Evolutionary conservation across 192 early-diverging fungal genomes (phyloP).

Genomic region (Entomortierella parvispora): DNA sequence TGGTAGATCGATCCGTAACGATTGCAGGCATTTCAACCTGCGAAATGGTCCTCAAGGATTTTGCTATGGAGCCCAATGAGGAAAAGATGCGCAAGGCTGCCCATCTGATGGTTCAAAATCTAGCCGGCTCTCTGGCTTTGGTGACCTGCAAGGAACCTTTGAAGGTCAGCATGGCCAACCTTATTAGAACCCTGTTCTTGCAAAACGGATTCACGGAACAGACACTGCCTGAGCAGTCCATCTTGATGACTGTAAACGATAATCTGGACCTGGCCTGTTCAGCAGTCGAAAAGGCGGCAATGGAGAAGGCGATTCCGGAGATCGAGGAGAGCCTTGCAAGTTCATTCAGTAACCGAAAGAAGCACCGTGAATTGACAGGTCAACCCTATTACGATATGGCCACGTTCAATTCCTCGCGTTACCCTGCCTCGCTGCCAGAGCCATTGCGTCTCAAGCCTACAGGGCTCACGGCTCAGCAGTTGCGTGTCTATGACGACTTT

Average conservation of each 20-base stretch:
- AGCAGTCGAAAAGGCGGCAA: slow-evolving; percentile 94
- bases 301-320: slow-evolving; percentile 91
- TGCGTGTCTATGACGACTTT: slow-evolving; percentile 93
- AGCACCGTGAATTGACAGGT: slow-evolving; percentile 88
- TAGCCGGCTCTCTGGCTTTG: slow-evolving; percentile 87
- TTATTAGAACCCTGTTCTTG: slow-evolving; percentile 76
- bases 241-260: slow-evolving; percentile 86
- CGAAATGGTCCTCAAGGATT: slow-evolving; percentile 95
- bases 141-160: slow-evolving; percentile 95
- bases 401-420: slow-evolving; percentile 79
- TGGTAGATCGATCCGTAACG: slow-evolving; percentile 92
- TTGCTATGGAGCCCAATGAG: slow-evolving; percentile 94
- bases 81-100: slow-evolving; percentile 94
- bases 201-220: slow-evolving; percentile 84
- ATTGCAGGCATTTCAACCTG: slow-evolving; percentile 93
- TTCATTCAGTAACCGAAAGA: slow-evolving; percentile 79
- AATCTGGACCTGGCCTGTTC: slow-evolving; percentile 96
- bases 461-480: slow-evolving; percentile 79
- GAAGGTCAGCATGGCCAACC: slow-evolving; percentile 80
- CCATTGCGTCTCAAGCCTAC: slow-evolving; percentile 85
- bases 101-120: slow-evolving; percentile 93
- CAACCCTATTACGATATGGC: slow-evolving; percentile 93
- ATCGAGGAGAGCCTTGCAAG: slow-evolving; percentile 86
- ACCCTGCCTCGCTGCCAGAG: slow-evolving; percentile 89
- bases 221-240: slow-evolving; percentile 83